Evolutionary conservation across 2,329 filamentous ascomycete genomes (phyloP).

Genomic region (Trichoderma asperellum): DNA sequence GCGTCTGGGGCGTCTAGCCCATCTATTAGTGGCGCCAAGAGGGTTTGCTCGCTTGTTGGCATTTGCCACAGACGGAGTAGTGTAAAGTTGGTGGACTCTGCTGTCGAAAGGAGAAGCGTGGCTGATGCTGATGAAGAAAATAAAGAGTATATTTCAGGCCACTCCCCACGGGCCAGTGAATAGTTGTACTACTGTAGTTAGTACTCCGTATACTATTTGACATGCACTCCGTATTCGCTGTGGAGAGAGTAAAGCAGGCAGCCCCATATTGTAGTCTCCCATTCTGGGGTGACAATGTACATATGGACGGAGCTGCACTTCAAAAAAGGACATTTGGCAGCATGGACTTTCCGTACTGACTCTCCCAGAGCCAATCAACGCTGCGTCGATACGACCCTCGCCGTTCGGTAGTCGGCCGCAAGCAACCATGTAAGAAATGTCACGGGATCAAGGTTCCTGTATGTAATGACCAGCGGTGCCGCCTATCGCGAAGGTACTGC

Average conservation of each 20-base stretch:
- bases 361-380: conserved; percentile 3
- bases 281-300: neutral
- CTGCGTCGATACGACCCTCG: conserved; percentile 3
- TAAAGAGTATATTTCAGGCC: neutral
- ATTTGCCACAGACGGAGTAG: neutral
- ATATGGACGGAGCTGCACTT: neutral
- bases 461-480: neutral
- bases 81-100: neutral
- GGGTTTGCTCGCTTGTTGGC: neutral
- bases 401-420: conserved; percentile 13
- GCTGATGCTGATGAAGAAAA: neutral
- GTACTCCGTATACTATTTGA: neutral
- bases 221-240: neutral
- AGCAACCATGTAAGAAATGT: neutral
- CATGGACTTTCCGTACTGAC: neutral
- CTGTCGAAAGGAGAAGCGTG: neutral
- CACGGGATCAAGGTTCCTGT: conserved; percentile 8
- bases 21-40: neutral
- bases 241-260: neutral
- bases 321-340: neutral
- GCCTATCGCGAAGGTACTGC: neutral
- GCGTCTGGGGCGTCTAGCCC: conserved; percentile 11
- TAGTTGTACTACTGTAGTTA: neutral
- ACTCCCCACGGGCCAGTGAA: neutral
- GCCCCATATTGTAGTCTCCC: neutral